Percentiles rank a stretch among this genome's conserved stretches.
These are phyloP conservation scores for Odonthalia washingtoniensis DNA, from an alignment of 31 red algal genomes.

Conservation along the genomic window DNA sequence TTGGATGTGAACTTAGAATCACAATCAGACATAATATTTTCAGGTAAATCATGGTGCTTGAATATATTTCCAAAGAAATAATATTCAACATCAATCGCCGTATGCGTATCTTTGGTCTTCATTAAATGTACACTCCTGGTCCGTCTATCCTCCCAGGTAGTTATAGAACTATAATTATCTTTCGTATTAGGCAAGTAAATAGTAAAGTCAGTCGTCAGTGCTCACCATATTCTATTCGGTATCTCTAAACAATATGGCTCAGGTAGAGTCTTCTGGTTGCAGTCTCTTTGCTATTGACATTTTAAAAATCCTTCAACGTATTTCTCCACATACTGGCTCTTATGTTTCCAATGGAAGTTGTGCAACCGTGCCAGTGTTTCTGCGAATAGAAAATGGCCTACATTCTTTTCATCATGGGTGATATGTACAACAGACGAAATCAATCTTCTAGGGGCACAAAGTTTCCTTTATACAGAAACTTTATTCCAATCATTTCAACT, in stretches of 20 bases:
- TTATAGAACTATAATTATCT: conserved; percentile 4
- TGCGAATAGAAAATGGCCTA: conserved; percentile 15
- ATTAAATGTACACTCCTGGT: conserved; percentile 46
- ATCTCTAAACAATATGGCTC: background rate
- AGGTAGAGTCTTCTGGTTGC: background rate
- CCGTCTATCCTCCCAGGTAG: conserved; percentile 19
- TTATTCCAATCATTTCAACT: no score
- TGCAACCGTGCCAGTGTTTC: background rate
- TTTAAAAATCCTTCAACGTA: conserved; percentile 1
- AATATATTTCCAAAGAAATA: conserved; percentile 14
- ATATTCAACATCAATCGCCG: conserved; percentile 9
- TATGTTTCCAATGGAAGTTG: conserved; percentile 31
- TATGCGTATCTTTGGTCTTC: conserved; percentile 4
- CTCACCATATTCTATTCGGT: background rate
- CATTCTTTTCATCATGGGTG: conserved; percentile 5
- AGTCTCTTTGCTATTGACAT: conserved; percentile 19
- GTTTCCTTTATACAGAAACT: no score
- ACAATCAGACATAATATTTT: conserved; percentile 9
- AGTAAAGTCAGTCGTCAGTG: conserved; percentile 21
- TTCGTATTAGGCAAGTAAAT: conserved; percentile 1
- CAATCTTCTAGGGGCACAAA: background rate
- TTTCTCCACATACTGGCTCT: background rate
- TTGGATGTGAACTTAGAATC: conserved; percentile 34
- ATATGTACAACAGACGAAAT: background rate
- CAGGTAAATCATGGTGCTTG: no score